Percentiles rank a stretch among this genome's conserved stretches.
These are phyloP conservation scores for Yarrowia deformans DNA, from an alignment of 805 yeast genomes.

Conservation along the genomic window DNA sequence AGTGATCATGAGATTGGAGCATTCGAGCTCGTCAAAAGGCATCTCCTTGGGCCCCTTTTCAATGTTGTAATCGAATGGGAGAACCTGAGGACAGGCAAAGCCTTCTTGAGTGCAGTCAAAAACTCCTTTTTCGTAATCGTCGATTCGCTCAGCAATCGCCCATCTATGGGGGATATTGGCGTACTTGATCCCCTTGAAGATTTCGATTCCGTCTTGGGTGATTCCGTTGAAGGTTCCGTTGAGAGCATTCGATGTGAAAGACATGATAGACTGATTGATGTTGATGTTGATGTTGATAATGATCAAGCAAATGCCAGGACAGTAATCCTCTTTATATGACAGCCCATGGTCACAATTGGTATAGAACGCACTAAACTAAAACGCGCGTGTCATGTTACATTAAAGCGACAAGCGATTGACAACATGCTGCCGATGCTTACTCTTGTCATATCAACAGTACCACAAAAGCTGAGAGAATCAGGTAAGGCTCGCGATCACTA, in stretches of 20 bases:
- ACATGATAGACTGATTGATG: background rate
- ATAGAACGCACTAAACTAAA: slow-evolving; percentile 3
- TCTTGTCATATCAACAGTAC: no score
- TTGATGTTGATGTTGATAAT: background rate
- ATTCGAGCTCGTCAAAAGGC: slow-evolving; percentile 17
- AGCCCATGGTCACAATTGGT: background rate
- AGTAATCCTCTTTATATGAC: background rate
- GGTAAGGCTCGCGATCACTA: no score
- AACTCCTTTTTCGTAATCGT: slow-evolving; percentile 5
- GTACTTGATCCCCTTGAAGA: slow-evolving; percentile 20
- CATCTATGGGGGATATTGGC: slow-evolving; percentile 16
- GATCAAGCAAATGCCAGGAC: background rate
- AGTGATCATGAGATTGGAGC: slow-evolving; percentile 23
- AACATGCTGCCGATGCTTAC: no score
- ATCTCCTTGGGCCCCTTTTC: slow-evolving; percentile 4
- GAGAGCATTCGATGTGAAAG: slow-evolving; percentile 2
- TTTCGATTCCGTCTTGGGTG: background rate
- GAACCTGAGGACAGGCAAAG: background rate
- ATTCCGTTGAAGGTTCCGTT: slow-evolving; percentile 19
- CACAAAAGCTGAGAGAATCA: no score
- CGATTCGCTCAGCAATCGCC: slow-evolving; percentile 25
- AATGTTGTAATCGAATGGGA: slow-evolving; percentile 10
- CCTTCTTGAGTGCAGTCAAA: slow-evolving; percentile 22
- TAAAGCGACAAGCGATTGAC: no score
- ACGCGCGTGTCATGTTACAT: slow-evolving; percentile 1